Conservation (phyloP, 225 moss, liverwort and hornwort species). For the Sphagnum tenellum region DNA sequence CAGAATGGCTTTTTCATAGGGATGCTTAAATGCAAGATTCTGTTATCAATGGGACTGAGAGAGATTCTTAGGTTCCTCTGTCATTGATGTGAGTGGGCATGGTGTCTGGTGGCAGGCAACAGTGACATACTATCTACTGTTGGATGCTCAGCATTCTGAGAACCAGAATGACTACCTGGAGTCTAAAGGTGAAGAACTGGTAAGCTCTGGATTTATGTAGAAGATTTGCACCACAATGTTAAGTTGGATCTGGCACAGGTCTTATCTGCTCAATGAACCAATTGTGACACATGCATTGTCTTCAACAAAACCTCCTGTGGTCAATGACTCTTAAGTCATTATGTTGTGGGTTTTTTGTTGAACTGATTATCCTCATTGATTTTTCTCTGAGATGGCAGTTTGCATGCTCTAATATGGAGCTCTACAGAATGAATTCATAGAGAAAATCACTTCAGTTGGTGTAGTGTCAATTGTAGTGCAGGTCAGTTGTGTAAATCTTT, state of each 20-base stretch:
- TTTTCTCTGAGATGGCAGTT: no score
- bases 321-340: background rate
- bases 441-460: no score
- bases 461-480: no score
- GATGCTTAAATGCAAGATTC: no score
- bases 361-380: background rate
- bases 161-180: constrained; percentile 28
- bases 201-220: constrained; percentile 34
- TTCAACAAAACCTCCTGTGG: background rate
- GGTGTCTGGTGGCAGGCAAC: constrained; percentile 32
- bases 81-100: background rate
- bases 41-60: no score
- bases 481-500: no score
- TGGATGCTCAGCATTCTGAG: constrained; percentile 38
- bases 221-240: no score
- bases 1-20: no score
- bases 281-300: constrained; percentile 4
- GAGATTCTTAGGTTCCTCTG: no score
- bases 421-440: no score
- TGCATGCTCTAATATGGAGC: no score
- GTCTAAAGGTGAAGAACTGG: constrained; percentile 34
- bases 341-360: constrained; percentile 6
- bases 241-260: background rate
- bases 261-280: constrained; percentile 10
- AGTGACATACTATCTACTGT: constrained; percentile 47